A percentile compares a stretch with the other conserved stretches of the same genome.
phyloP scores from a whole-genome alignment of 257 asterid species.

The Phtheirospermum japonicum region DNA sequence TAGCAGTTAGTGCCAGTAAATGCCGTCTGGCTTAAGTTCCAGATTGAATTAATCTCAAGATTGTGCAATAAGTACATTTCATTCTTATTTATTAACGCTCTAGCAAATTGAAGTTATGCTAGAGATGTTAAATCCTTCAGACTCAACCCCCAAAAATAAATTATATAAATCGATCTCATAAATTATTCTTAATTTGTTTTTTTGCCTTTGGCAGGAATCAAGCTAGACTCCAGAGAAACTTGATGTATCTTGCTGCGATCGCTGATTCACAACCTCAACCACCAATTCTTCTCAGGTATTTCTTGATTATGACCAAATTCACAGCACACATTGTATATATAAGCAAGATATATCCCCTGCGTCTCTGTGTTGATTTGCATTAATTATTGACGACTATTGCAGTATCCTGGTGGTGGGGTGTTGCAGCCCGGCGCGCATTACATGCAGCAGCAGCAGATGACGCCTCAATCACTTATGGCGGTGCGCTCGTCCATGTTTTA shows the following conservation, averaged over 20 bases:
- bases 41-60: too few species aligned
- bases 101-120: too few species aligned
- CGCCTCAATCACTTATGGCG: conserved; percentile 76
- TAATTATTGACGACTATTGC: too few species aligned
- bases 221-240: conserved; percentile 83
- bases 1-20: too few species aligned
- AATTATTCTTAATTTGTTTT: not conserved
- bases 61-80: too few species aligned
- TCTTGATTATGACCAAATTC: not conserved
- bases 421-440: conserved; percentile 63
- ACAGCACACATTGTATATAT: not conserved
- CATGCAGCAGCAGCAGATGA: conserved; percentile 73
- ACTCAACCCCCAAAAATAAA: too few species aligned
- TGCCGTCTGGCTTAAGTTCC: too few species aligned
- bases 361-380: too few species aligned
- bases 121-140: too few species aligned
- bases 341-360: too few species aligned
- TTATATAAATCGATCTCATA: too few species aligned
- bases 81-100: too few species aligned
- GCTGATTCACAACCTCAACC: conserved; percentile 98
- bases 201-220: conserved; percentile 76
- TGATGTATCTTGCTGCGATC: conserved; percentile 96
- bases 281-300: conserved; percentile 78
- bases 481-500: conserved; percentile 79
- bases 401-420: conserved; percentile 58